Evolutionary conservation across 768 basidiomycete species (phyloP).

Genomic region (Chalciporus pseudorubinellus): DNA sequence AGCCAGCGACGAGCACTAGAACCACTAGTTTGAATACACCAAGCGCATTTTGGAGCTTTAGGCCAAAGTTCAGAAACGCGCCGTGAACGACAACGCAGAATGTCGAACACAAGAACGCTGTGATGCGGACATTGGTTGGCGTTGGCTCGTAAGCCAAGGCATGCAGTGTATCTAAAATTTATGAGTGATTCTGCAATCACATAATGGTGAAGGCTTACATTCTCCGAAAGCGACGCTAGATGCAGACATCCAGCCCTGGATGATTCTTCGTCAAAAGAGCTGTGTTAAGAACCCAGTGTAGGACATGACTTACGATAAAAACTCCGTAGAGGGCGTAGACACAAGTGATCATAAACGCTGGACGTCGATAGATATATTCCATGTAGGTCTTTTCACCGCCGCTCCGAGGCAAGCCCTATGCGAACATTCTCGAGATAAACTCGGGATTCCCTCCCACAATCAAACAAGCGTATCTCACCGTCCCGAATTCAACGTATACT

Average conservation of each 20-base stretch:
- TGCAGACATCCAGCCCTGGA: constrained; percentile 56
- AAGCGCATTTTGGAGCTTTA: constrained; percentile 62
- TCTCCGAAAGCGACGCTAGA: constrained; percentile 69
- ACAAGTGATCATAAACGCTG: constrained; percentile 61
- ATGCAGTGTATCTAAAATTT: constrained; percentile 55
- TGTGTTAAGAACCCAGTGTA: not conserved
- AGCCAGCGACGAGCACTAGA: constrained; percentile 48
- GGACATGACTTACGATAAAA: constrained; percentile 48
- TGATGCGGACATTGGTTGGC: constrained; percentile 46
- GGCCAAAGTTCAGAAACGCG: constrained; percentile 48
- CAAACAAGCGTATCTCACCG: constrained; percentile 38
- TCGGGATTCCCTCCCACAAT: too few relatives aligned
- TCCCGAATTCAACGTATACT: constrained; percentile 75
- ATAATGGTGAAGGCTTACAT: constrained; percentile 42
- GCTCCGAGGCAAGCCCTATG: constrained; percentile 62
- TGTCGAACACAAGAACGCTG: constrained; percentile 54
- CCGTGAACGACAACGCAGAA: constrained; percentile 60
- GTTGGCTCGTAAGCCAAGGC: constrained; percentile 47
- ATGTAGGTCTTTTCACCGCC: constrained; percentile 79
- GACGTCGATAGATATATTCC: constrained; percentile 64
- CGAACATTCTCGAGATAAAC: not conserved
- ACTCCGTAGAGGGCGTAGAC: constrained; percentile 56
- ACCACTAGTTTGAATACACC: constrained; percentile 61
- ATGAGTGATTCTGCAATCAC: not conserved
- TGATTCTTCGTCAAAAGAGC: not conserved